Base-by-base conservation (phyloP, 2,329 filamentous ascomycete species). In the Pseudopyrenochaeta lycopersici region DNA sequence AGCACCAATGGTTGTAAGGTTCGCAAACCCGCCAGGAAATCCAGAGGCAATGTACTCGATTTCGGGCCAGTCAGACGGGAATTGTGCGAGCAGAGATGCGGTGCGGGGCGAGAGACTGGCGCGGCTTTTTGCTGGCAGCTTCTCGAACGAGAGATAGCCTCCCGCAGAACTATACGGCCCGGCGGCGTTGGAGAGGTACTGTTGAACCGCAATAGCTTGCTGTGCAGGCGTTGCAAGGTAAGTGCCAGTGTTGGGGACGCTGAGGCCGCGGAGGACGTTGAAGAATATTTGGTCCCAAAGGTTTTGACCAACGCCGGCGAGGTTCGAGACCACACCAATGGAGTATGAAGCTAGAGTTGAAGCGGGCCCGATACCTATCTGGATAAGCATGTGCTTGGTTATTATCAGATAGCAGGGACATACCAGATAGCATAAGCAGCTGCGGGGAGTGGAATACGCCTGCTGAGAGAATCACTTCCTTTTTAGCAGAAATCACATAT, bases 401-500 rank as follows among this genome's bases (percentile, higher is more conserved):
- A 27, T 27, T 27, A 4, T 27, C 9, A 27, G 23, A 4, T 27
- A 27, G 23, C 9, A 27, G 23, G 23, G 4, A 2, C 44, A 38
- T 56, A 54, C 68, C 66, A 1, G 72, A 76, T 0, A 77, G 49
- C 58, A 75, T 68, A 61, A 67, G 63, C 1, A 71, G 55, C 50
- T 80, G 77, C 0, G 77, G 78, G 1, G 74, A 78, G 41, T 77
- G 76, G 48, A 78, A 78, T 14, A 64, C 64, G n/a, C 62, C 63
- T 1, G 77, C 77, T 0, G 78, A 77, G 1, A 81, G 55, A 15
- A 82, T 76, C 18, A 81, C 71, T 60, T 81, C 78, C 36, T 76
- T 77, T 63, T 64, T 50, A 4, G 64, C 62, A 4, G 41, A 41
- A 3, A 68, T 11, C 2, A 56, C 44, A 42, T 60, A 67, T 2